Evolutionary conservation across 1,284 basidiomycete species (phyloP), one percentile per base, ranked within the genome.

Genomic region (Cerrena zonata): DNA sequence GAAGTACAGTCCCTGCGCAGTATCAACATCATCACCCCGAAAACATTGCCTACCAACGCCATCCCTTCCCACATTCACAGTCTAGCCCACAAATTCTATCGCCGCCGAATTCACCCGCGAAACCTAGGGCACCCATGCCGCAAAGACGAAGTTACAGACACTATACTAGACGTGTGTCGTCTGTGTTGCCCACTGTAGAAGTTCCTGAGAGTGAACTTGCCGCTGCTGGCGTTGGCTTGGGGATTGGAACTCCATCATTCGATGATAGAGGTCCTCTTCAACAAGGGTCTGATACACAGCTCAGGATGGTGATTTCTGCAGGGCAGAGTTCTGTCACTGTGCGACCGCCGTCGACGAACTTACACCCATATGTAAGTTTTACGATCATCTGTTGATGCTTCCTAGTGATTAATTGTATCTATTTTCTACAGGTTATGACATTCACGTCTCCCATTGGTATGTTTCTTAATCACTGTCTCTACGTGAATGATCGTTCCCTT

Each of bases 331-430:
- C 30, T 34, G 30, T 34, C 7, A 34, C 30, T 15, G 30, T 34
- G 30, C 30, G 30, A 34, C 30, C 30, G 30, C 30, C 30, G 15
- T 34, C 30, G 7, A 53, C 61, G 37, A 56, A 45, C 38, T 40
- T 69, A 47, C 68, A 69, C 54, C 67, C 65, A 18, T 67, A 69
- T 49, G 66, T 69, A 53, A 59, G 65, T 60, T 23, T 12, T 34
- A 1, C 39, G 2, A 39, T 44, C 38, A 49, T 46, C 47, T 34
- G 37, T 18, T 21, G 1, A n/a, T n/a, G 15, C 30, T 34, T 15
- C 7, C 7, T 34, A 7, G 30, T 34, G 30, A 34, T 34, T 34
- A 34, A 34, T n/a, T n/a, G n/a, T n/a, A n/a, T 15, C 30, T 34
- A 7, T 15, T 39, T 15, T 42, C 23, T 19, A 23, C 47, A 62